Evolutionary conservation across 192 early-diverging fungal species (phyloP).

Genomic region (Backusella australiensis): DNA sequence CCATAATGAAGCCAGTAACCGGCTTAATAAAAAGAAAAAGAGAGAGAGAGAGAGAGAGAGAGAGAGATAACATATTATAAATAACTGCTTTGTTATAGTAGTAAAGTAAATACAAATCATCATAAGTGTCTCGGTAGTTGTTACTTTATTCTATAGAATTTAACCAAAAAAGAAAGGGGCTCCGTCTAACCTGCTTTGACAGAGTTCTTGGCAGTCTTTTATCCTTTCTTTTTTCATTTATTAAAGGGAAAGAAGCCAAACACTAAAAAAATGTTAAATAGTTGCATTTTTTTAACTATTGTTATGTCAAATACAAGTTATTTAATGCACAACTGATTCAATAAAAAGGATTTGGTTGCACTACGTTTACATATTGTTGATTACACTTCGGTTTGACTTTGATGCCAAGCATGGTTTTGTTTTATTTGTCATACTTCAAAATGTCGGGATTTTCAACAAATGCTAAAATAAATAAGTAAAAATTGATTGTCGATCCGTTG

Average conservation of each 20-base stretch:
- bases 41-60: too few species aligned
- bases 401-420: neutral
- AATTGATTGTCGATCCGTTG: neutral
- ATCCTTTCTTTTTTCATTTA: neutral
- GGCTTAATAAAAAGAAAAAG: neutral
- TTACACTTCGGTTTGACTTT: neutral
- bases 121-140: neutral
- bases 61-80: neutral
- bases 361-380: neutral
- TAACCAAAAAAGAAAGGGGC: neutral
- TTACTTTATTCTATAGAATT: neutral
- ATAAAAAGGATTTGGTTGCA: neutral
- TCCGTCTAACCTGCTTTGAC: neutral
- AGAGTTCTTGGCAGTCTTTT: neutral
- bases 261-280: neutral
- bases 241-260: neutral
- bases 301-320: neutral
- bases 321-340: neutral
- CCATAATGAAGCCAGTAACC: neutral
- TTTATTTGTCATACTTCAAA: neutral
- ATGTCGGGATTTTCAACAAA: neutral
- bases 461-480: neutral
- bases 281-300: neutral
- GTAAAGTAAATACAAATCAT: neutral
- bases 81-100: neutral